Evolutionary conservation across 1,284 basidiomycete genomes (phyloP), one percentile per base, ranked within the genome.

Genomic region (Boletellus deceptivus): DNA sequence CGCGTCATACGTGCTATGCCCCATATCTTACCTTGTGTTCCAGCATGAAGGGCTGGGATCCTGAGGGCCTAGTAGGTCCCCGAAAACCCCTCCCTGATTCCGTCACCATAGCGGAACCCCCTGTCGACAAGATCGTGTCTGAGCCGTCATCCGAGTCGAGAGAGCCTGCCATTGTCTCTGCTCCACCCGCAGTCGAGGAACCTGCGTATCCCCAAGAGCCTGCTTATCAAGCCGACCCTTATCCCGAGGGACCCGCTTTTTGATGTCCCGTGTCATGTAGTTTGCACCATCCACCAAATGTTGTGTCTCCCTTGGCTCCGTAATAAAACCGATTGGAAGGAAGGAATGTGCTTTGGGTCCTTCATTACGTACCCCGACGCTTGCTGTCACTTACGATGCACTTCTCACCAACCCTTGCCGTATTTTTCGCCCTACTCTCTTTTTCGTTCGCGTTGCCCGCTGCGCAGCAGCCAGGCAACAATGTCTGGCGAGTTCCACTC

Each of bases 41-140:
- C n/a, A 94, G 91, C 76, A 98, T 99, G 96, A 95, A 96, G 77
- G 93, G 90, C 58, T 88, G 81, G 75, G 97, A 99, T 75, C 92
- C 94, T 54, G 87, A 92, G 68, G 94, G 94, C 56, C 82, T 83
- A 62, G 75, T 82, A 53, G 95, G 95, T 53, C 96, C 95, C 68
- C 80, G 83, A 73, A 94, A 94, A 75, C 93, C 95, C 59, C 87
- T 99, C 50, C 97, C 97, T 59, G 97, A 99, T 74, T 89, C 88
- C 59, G 95, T 99, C 69, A 86, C 86, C 67, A 92, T 98, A 70
- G 72, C 86, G 68, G 93, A 97, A 71, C 89, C 91, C 36, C 84
- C 82, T 22, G 74, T 86, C 57, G 89, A 91, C 76, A 91, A 91
- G 71, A 74, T 87, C 56, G 81, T 90, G 54, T 79, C 78, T 25